These are phyloP conservation scores for Diaporthe amygdali DNA, from an alignment of 2,329 filamentous ascomycete genomes.

Conservation along the genomic window DNA sequence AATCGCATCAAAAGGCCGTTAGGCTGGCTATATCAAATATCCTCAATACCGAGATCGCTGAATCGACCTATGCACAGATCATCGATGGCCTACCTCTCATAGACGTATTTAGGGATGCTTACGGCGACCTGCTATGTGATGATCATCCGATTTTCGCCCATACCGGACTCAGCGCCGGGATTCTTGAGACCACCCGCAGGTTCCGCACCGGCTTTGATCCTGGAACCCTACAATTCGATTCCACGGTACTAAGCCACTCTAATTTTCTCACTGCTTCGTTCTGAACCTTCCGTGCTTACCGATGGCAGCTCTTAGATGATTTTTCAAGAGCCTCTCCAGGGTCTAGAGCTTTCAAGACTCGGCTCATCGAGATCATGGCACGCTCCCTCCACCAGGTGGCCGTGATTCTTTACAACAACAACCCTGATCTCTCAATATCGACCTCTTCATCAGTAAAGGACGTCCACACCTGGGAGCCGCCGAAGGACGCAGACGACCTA, in stretches of 20 bases:
- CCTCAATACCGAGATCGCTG: neutral
- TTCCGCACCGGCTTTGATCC: neutral
- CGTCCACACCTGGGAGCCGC: neutral
- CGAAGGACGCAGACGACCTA: neutral
- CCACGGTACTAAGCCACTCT: neutral
- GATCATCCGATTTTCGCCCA: neutral
- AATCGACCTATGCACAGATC: neutral
- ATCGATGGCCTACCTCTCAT: neutral
- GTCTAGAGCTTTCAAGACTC: constrained; percentile 33
- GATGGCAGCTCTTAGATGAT: neutral
- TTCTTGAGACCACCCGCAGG: neutral
- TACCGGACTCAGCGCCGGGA: neutral
- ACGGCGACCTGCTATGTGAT: neutral
- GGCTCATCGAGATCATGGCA: constrained; percentile 38
- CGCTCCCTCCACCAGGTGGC: constrained; percentile 36
- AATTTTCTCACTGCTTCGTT: neutral
- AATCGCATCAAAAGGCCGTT: neutral
- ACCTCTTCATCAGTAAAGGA: constrained; percentile 17
- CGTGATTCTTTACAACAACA: constrained; percentile 27
- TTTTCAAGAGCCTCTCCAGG: constrained; percentile 12
- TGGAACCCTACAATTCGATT: neutral
- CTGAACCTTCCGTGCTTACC: neutral
- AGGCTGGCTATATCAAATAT: neutral
- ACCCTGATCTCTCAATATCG: constrained; percentile 18
- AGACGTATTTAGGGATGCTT: neutral